Percentiles rank a stretch among this genome's conserved stretches.
Evolutionary conservation across 495 filamentous ascomycete genomes (phyloP).

Genomic region (Penicillium simplicissimum): DNA sequence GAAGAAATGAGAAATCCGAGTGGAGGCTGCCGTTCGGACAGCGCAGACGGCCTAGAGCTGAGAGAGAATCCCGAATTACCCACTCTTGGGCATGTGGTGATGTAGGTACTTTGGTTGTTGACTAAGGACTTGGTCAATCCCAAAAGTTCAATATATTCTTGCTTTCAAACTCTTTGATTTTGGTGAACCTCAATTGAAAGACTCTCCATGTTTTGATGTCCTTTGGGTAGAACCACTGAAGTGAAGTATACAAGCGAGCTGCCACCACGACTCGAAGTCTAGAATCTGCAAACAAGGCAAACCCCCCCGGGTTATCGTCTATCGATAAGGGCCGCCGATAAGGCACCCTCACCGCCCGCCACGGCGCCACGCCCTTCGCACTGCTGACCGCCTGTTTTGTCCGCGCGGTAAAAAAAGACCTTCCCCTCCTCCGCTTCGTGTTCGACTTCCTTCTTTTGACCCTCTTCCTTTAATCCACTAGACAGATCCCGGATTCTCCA

Average conservation of each 20-base stretch:
- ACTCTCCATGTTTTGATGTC: too few relatives aligned
- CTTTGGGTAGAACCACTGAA: too few relatives aligned
- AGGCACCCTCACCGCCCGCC: not conserved
- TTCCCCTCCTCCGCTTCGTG: conserved; percentile 8
- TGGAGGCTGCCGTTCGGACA: conserved; percentile 8
- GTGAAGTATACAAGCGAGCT: too few relatives aligned
- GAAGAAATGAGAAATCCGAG: not conserved
- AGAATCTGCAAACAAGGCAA: too few relatives aligned
- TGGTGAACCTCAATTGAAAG: too few relatives aligned
- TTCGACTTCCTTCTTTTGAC: conserved; percentile 3
- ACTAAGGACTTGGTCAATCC: not conserved
- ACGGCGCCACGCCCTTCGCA: conserved; percentile 15
- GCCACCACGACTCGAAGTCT: too few relatives aligned
- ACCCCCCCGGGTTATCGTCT: too few relatives aligned
- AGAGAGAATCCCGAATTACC: conserved; percentile 8
- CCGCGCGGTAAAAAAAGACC: conserved; percentile 14
- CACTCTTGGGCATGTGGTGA: conserved; percentile 18
- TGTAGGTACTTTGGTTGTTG: not conserved
- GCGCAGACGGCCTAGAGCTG: conserved; percentile 3
- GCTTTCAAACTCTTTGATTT: not conserved
- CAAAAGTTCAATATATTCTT: not conserved
- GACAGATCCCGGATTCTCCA: conserved; percentile 8
- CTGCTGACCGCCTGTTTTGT: conserved; percentile 31
- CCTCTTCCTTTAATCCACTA: not conserved
- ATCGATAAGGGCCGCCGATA: conserved; percentile 20